Evolutionary conservation across 2,329 filamentous ascomycete species (phyloP).

Genomic region (Ceratocystis diversiconidia): DNA sequence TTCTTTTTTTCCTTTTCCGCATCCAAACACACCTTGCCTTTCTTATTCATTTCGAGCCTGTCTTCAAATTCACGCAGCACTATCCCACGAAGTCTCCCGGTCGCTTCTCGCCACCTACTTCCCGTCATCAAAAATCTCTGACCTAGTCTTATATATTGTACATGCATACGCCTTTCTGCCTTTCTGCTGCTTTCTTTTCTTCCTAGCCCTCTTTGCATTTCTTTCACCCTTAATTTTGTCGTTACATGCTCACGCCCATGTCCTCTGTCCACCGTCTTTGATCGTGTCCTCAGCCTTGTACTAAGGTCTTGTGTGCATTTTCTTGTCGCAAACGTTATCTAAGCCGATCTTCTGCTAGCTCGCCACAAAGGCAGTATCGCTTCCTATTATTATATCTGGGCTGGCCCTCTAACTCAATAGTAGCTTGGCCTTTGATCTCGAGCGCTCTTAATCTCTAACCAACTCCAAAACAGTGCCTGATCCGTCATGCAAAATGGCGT

Average conservation of each 20-base stretch:
- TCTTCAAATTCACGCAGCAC: not conserved
- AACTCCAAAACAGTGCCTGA: not conserved
- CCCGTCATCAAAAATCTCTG: not conserved
- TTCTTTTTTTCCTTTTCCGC: not conserved
- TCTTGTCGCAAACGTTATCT: not conserved
- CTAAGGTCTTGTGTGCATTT: not conserved
- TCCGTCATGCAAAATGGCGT: constrained; percentile 35
- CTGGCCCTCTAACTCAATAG: not conserved
- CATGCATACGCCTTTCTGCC: not conserved
- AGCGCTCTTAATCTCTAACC: not conserved
- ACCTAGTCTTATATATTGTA: not conserved
- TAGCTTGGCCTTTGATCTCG: not conserved
- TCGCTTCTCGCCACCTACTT: not conserved
- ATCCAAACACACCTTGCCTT: not conserved
- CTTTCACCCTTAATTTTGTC: not conserved
- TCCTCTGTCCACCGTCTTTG: not conserved
- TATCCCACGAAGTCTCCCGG: not conserved
- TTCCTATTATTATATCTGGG: not conserved
- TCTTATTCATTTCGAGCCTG: not conserved
- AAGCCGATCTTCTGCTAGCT: not conserved
- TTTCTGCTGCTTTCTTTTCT: not conserved
- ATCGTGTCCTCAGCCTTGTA: constrained; percentile 1
- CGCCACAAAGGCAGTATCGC: not conserved
- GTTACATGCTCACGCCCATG: not conserved
- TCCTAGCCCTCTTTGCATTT: not conserved